Conservation (phyloP, 345 rosid species). For the Bretschneidera sinensis region DNA sequence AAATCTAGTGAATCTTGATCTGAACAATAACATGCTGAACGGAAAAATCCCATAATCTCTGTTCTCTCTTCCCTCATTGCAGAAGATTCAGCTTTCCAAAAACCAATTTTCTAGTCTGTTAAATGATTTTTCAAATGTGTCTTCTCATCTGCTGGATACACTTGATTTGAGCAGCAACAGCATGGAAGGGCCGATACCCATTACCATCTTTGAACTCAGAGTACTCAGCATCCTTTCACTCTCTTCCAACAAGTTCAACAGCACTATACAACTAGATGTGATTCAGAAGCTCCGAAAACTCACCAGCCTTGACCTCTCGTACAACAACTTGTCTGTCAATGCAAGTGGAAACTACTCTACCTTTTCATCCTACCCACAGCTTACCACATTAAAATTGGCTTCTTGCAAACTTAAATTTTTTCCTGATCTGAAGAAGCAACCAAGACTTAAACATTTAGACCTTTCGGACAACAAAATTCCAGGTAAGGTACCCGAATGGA, state of each 20-base stretch:
- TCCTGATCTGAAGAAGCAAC: conserved; percentile 31
- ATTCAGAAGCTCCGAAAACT: conserved; percentile 27
- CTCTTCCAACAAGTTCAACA: conserved; percentile 43
- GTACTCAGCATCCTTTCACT: conserved; percentile 27
- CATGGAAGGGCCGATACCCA: conserved; percentile 29
- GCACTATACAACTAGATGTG: conserved; percentile 19
- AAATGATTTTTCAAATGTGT: background rate
- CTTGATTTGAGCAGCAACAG: conserved; percentile 43
- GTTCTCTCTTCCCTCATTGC: conserved; percentile 14
- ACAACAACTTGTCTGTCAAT: conserved; percentile 27
- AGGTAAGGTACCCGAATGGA: conserved; percentile 41
- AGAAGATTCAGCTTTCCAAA: conserved; percentile 10
- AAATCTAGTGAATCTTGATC: conserved; percentile 27
- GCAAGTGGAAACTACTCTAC: background rate
- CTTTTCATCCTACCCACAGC: background rate
- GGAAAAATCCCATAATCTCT: conserved; percentile 31
- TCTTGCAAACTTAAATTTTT: conserved; percentile 33
- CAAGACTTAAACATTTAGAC: conserved; percentile 12
- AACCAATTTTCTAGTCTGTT: conserved; percentile 29
- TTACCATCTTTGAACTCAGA: conserved; percentile 1
- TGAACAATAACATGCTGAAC: conserved; percentile 22
- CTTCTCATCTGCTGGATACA: conserved; percentile 11
- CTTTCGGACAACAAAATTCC: conserved; percentile 41
- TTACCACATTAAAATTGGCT: conserved; percentile 34
- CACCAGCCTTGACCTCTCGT: conserved; percentile 35